Evolutionary conservation across 73 alveolate genomes (phyloP).

Genomic region (Symbiodinium natans): DNA sequence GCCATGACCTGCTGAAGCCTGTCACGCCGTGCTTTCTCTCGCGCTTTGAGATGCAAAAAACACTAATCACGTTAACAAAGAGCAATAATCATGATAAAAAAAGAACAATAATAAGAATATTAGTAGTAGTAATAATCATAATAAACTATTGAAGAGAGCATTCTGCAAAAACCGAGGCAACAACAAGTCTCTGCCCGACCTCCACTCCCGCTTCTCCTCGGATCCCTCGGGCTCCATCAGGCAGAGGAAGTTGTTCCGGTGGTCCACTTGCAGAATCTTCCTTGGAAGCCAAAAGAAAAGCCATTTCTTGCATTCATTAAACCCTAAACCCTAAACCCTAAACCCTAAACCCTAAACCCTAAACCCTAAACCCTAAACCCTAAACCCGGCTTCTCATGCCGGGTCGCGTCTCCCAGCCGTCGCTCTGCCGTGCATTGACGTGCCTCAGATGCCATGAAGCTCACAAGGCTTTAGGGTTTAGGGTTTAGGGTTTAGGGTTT

Average conservation of each 20-base stretch:
- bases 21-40: background rate
- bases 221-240: background rate
- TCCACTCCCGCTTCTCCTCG: constrained; percentile 64
- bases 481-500: too few species aligned
- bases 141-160: too few species aligned
- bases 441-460: background rate
- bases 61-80: too few species aligned
- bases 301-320: too few species aligned
- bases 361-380: too few species aligned
- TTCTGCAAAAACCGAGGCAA: background rate
- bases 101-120: too few species aligned
- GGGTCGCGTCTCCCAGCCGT: too few species aligned
- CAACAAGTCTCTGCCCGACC: background rate
- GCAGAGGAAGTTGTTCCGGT: constrained; percentile 26
- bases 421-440: background rate
- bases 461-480: too few species aligned
- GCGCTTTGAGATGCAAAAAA: background rate
- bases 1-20: constrained; percentile 76
- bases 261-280: constrained; percentile 51
- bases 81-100: too few species aligned
- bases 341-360: too few species aligned
- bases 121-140: background rate
- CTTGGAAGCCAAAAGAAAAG: background rate
- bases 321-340: too few species aligned
- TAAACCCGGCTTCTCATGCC: too few species aligned